Evolutionary conservation across 2,329 filamentous ascomycete species (phyloP).

Genomic region (Colletotrichum sublineola): DNA sequence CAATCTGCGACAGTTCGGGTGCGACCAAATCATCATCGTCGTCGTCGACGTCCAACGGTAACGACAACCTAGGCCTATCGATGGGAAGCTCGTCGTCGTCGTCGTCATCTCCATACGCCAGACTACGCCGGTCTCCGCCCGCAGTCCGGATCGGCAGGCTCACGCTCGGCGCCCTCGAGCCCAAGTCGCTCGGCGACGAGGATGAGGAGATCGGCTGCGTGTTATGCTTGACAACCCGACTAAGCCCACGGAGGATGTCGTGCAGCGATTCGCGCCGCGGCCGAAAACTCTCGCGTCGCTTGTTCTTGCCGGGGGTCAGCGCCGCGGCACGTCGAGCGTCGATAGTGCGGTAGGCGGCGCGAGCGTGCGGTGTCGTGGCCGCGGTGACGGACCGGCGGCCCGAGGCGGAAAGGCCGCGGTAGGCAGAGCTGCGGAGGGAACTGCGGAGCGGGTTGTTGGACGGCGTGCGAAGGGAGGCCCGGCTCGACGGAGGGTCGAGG

Average conservation of each 20-base stretch:
- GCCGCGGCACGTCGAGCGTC: constrained; percentile 70
- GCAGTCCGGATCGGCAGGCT: constrained; percentile 46
- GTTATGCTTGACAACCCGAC: constrained; percentile 65
- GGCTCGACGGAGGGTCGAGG: constrained; percentile 35
- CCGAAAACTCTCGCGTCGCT: constrained; percentile 66
- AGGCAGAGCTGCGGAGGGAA: constrained; percentile 42
- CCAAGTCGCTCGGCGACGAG: constrained; percentile 54
- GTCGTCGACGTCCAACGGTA: constrained; percentile 61
- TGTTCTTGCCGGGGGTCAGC: constrained; percentile 71
- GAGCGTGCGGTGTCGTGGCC: constrained; percentile 70
- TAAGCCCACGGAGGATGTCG: constrained; percentile 66
- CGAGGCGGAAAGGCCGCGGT: constrained; percentile 59
- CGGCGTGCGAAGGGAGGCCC: constrained; percentile 33
- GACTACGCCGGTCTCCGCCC: constrained; percentile 44
- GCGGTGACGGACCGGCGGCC: constrained; percentile 59
- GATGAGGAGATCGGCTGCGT: constrained; percentile 63
- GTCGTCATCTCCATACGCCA: constrained; percentile 45
- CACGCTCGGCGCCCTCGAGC: constrained; percentile 27
- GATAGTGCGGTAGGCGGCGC: constrained; percentile 70
- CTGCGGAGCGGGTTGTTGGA: constrained; percentile 15
- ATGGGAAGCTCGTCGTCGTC: constrained; percentile 64
- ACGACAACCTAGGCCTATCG: constrained; percentile 66
- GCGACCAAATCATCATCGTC: constrained; percentile 65
- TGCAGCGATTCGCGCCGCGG: constrained; percentile 69
- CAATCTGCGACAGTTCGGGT: constrained; percentile 66